Conservation (phyloP, 108 stramenopile species). For the Phaeodactylum tricornutum region DNA sequence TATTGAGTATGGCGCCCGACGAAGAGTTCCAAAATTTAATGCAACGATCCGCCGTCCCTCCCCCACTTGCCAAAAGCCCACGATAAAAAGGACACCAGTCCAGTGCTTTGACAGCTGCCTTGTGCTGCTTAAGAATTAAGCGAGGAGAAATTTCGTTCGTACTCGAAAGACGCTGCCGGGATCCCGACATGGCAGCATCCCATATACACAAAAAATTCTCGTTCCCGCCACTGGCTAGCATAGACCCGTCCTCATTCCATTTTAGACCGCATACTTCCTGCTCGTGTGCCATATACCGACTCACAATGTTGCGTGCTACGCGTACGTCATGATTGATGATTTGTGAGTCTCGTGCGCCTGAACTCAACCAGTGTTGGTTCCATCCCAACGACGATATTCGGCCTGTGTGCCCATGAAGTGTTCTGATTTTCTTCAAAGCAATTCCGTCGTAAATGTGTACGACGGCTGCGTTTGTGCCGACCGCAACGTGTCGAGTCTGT, state of each 20-base stretch:
- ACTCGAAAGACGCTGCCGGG: conserved; percentile 12
- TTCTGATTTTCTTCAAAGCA: conserved; percentile 55
- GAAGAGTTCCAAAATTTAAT: conserved; percentile 99
- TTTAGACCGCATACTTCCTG: conserved; percentile 69
- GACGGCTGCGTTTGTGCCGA: conserved; percentile 68
- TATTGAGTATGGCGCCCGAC: conserved; percentile 88
- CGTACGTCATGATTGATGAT: conserved; percentile 96
- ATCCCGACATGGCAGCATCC: conserved; percentile 79
- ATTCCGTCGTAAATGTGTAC: conserved; percentile 86
- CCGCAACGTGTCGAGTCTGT: conserved; percentile 76
- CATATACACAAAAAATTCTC: conserved; percentile 97
- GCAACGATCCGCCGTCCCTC: conserved; percentile 97
- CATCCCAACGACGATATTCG: conserved; percentile 93
- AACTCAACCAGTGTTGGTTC: conserved; percentile 88
- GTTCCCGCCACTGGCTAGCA: conserved; percentile 95
- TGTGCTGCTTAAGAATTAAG: conserved; percentile 80
- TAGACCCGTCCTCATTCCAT: conserved; percentile 82
- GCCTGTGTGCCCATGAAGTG: conserved; percentile 83
- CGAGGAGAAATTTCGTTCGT: conserved; percentile 56
- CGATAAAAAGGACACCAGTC: conserved; percentile 98
- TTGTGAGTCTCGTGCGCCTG: conserved; percentile 83
- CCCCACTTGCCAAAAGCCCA: conserved; percentile 95
- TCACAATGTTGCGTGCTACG: conserved; percentile 42
- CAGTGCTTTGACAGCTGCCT: conserved; percentile 97
- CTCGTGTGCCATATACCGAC: conserved; percentile 56